Percentiles rank a stretch among this genome's conserved stretches.
Evolutionary conservation across 306 rosid genomes (phyloP).

Genomic region (Lathyrus sativus): DNA sequence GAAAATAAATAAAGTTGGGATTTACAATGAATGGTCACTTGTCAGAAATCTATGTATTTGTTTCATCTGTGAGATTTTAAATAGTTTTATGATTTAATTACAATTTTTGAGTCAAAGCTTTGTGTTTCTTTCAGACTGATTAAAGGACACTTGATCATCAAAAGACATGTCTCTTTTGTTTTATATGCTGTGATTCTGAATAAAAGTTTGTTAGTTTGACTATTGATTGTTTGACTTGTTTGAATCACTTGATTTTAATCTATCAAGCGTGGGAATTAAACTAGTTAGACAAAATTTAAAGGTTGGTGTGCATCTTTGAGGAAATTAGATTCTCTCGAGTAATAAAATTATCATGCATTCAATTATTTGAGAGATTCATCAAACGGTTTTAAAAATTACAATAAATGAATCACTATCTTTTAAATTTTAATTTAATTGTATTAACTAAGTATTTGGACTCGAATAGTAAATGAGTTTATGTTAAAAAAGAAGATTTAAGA

Average conservation of each 20-base stretch:
- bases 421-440: too few relatives aligned
- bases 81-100: constrained; percentile 27
- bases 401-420: too few relatives aligned
- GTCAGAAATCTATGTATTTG: constrained; percentile 23
- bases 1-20: constrained; percentile 14
- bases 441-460: too few relatives aligned
- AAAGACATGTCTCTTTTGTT: constrained; percentile 3
- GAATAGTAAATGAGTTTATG: too few relatives aligned
- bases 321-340: too few relatives aligned
- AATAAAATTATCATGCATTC: too few relatives aligned
- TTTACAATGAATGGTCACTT: constrained; percentile 38
- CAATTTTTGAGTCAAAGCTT: neutral
- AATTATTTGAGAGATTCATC: too few relatives aligned
- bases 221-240: neutral
- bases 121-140: neutral
- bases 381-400: too few relatives aligned
- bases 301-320: neutral
- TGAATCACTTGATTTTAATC: neutral
- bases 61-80: constrained; percentile 10
- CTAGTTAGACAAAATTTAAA: neutral
- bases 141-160: constrained; percentile 2
- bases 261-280: constrained; percentile 16
- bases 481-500: too few relatives aligned
- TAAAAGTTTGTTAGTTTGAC: neutral
- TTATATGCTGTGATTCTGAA: constrained; percentile 16